Evolutionary conservation across 495 filamentous ascomycete genomes (phyloP), one percentile per base, ranked within the genome.

Genomic region (Geopyxis carbonaria): DNA sequence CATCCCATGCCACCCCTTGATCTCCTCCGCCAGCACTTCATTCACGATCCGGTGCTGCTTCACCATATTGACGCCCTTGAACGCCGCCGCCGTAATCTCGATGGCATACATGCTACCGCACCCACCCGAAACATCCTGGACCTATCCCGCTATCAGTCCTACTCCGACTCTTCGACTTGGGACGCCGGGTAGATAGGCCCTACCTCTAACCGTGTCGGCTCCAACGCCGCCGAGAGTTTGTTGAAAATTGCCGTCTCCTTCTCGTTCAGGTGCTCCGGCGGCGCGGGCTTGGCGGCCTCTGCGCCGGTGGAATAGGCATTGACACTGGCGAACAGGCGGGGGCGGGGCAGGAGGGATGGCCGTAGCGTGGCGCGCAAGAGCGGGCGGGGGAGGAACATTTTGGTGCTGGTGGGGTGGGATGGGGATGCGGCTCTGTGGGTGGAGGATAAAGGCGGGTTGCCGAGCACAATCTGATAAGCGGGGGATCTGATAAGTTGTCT

Each of bases 41-140:
- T 82, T 80, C 24, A 84, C 76, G 41, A 82, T 52, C 32, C 75
- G 63, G 50, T 84, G 78, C 53, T 82, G 78, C 62, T 73, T 74
- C 47, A 84, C 63, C 58, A 80, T 68, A 41, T 61, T 63, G 45
- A 71, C 38, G 21, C 78, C 78, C 34, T 68, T 62, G 56, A 84
- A 84, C 58, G 61, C 68, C 35, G 65, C 61, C 14, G 72, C 75
- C 37, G 64, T 59, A 45, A 82, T 70, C 44, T 82, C 74, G 45
- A 84, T 72, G 39, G 65, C 72, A 58, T 82, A 84, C 78, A 84
- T 82, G 40, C 68, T 72, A 31, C 78, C 78, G 58, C 78, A 84
- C 21, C 78, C 78, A 24, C 78, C 78, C n/a, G 69, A 75, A 36
- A 84, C 69, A 57, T 84, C 78, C 51, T 72, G 74, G n/a, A 84